Conservation (phyloP, 768 basidiomycete genomes). For the Panus rudis region DNA sequence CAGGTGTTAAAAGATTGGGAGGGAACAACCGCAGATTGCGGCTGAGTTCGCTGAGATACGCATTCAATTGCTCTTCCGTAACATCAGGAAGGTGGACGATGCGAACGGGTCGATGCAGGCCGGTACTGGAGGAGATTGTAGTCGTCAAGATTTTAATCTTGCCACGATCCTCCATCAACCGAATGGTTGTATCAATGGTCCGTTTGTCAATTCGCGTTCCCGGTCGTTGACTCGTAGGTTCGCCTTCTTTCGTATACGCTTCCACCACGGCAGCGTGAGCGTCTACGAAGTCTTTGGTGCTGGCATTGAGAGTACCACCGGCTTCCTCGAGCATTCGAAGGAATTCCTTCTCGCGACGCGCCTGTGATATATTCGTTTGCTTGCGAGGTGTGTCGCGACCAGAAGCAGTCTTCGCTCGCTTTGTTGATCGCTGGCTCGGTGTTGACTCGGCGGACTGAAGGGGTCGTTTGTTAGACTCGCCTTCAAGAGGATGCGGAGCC, state of each 20-base stretch:
- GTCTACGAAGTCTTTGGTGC: constrained; percentile 64
- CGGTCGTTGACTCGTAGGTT: constrained; percentile 61
- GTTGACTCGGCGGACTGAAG: constrained; percentile 2
- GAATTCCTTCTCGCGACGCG: constrained; percentile 78
- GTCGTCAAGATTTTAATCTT: constrained; percentile 69
- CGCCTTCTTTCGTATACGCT: constrained; percentile 47
- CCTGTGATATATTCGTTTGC: constrained; percentile 65
- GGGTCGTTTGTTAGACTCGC: constrained; percentile 2
- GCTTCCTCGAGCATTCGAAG: constrained; percentile 54
- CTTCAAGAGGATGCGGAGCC: too few species aligned
- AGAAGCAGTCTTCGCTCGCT: constrained; percentile 1
- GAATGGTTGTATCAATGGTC: constrained; percentile 54
- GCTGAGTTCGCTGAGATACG: constrained; percentile 51
- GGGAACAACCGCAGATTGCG: constrained; percentile 27
- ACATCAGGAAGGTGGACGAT: constrained; percentile 62
- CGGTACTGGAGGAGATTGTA: constrained; percentile 50
- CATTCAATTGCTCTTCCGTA: constrained; percentile 44
- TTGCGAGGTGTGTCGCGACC: constrained; percentile 13
- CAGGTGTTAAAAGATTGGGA: not conserved
- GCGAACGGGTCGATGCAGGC: constrained; percentile 48
- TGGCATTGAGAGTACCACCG: constrained; percentile 62
- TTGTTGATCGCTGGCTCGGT: not conserved
- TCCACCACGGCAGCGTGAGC: constrained; percentile 60
- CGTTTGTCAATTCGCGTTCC: constrained; percentile 62
- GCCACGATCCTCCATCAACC: constrained; percentile 55